Base-by-base conservation (phyloP, 2,329 filamentous ascomycete species). In the Aspergillus aculeatus region DNA sequence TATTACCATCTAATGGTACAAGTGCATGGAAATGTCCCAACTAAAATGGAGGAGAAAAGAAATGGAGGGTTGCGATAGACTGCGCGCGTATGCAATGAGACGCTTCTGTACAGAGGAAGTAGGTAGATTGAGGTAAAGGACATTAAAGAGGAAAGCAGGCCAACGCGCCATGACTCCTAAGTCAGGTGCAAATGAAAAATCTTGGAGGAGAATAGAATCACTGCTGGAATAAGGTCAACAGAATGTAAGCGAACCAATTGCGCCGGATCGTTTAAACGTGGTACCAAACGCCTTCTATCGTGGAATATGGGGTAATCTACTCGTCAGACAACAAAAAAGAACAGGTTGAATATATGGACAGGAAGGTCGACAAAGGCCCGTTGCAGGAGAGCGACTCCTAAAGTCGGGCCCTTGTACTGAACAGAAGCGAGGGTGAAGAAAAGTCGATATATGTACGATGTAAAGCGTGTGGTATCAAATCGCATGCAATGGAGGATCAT, bases 241-340 rank as follows among this genome's bases (percentile, higher is more conserved):
- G 51, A 38, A 58, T 60, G 62, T 67, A 53, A 60, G 64, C 54
- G 47, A 60, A 62, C 64, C 62, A 66, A 60, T 68, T 69, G 72
- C 71, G 70, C 73, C 72, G 56, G 66, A 62, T 69, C 69, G 69
- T 71, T 72, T 65, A 62, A 68, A 62, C 65, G 63, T 70, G 67
- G 74, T 69, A 73, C 71, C 69, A 67, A 71, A 75, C 75, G 71
- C 73, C 71, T 72, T 75, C 72, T 75, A 75, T 77, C 62, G 69
- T 69, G 71, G 73, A 73, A 75, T 75, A 73, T 38, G 49, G 32
- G 67, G 63, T 60, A 62, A 66, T 66, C 66, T 68, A 67, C 63
- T 68, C 66, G 64, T 68, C 62, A 67, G 66, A 65, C 61, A 62
- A 31, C 60, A 62, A 31, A 73, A 54, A 50, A 58, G 61, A 65